A percentile compares a stretch with the other conserved stretches of the same genome.
Evolutionary conservation across 2,329 filamentous ascomycete species (phyloP).

Genomic region (Clonostachys sp.): DNA sequence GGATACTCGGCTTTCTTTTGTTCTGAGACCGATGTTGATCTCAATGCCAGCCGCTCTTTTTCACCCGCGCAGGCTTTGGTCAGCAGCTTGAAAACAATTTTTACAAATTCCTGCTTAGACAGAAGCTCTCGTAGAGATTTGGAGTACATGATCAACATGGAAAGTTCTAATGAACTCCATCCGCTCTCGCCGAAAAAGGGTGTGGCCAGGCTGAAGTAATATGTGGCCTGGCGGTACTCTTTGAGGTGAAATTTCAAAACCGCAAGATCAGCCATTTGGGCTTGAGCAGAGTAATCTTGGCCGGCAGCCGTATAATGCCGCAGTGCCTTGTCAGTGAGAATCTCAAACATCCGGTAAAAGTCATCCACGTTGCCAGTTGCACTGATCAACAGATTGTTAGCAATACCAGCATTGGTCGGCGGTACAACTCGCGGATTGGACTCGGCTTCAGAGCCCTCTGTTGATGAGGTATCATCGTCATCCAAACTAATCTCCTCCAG

Average conservation of each 20-base stretch:
- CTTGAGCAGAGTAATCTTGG: constrained; percentile 71
- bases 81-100: constrained; percentile 69
- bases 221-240: constrained; percentile 69
- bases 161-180: constrained; percentile 77
- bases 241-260: constrained; percentile 73
- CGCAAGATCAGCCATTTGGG: constrained; percentile 78
- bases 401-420: constrained; percentile 24
- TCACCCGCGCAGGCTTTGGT: constrained; percentile 59
- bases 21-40: constrained; percentile 17
- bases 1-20: constrained; percentile 4
- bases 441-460: constrained; percentile 1
- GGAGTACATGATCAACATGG: constrained; percentile 82
- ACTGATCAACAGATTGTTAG: constrained; percentile 49
- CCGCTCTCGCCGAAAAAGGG: constrained; percentile 73
- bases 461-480: constrained; percentile 22
- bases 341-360: constrained; percentile 66
- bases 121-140: constrained; percentile 75
- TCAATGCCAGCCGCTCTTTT: constrained; percentile 34
- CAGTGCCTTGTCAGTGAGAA: constrained; percentile 78
- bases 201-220: constrained; percentile 73
- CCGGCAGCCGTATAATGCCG: constrained; percentile 79
- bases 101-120: constrained; percentile 74
- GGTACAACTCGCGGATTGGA: background rate
- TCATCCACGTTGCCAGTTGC: constrained; percentile 58
- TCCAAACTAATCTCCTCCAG: constrained; percentile 57